Evolutionary conservation across 2,329 filamentous ascomycete genomes (phyloP).

Genomic region (Fusarium veterinarium): DNA sequence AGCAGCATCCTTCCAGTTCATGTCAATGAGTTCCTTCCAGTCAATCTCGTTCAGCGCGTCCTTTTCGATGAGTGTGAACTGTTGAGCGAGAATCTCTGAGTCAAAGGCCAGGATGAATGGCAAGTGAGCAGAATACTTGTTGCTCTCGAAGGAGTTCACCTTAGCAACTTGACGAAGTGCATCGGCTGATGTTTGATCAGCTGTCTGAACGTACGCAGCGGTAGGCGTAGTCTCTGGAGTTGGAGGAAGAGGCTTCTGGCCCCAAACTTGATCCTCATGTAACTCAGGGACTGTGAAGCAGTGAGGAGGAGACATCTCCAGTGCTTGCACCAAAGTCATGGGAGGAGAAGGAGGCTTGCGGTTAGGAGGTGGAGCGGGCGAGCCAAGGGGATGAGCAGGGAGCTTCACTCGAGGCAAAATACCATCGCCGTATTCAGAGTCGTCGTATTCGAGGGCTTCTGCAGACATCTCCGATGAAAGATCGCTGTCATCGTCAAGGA

Average conservation of each 20-base stretch:
- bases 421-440: constrained; percentile 49
- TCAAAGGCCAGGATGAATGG: constrained; percentile 86
- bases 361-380: constrained; percentile 46
- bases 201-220: constrained; percentile 50
- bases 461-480: constrained; percentile 72
- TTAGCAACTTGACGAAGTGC: constrained; percentile 51
- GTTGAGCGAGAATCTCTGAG: constrained; percentile 81
- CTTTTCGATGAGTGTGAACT: constrained; percentile 88
- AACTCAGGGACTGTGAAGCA: constrained; percentile 39
- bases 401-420: constrained; percentile 40
- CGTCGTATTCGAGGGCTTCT: constrained; percentile 59
- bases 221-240: constrained; percentile 64
- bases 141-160: constrained; percentile 45
- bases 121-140: constrained; percentile 69
- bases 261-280: constrained; percentile 42
- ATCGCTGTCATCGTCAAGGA: constrained; percentile 66
- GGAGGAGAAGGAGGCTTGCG: constrained; percentile 47
- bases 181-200: constrained; percentile 49
- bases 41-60: constrained; percentile 88
- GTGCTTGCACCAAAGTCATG: constrained; percentile 43
- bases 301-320: constrained; percentile 44
- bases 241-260: constrained; percentile 44
- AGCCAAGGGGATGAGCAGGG: constrained; percentile 51
- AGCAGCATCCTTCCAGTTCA: constrained; percentile 80
- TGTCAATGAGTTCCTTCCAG: constrained; percentile 87